These are phyloP conservation scores for Talaromyces funiculosus DNA, from an alignment of 2,329 filamentous ascomycete genomes.

Conservation along the genomic window DNA sequence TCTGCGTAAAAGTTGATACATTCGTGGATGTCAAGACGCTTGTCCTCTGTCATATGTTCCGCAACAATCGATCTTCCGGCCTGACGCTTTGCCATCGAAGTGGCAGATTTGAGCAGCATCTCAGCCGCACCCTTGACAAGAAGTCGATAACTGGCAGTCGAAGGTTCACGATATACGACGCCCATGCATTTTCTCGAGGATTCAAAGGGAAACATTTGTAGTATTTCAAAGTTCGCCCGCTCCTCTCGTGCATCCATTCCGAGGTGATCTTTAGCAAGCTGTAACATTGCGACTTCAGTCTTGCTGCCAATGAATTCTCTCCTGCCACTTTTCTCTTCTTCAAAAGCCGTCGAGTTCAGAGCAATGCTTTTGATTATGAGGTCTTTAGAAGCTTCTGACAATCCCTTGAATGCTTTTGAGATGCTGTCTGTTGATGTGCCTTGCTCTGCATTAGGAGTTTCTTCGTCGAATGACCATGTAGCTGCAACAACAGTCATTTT, in stretches of 20 bases:
- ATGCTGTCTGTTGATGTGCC: neutral
- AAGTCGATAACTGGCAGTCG: conserved; percentile 35
- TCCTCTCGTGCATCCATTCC: conserved; percentile 44
- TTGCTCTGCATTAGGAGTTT: neutral
- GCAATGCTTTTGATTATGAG: conserved; percentile 39
- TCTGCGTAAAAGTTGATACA: conserved; percentile 40
- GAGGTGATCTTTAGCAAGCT: conserved; percentile 61
- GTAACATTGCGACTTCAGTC: conserved; percentile 69
- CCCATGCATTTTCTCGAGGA: conserved; percentile 65
- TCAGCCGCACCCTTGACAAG: conserved; percentile 47
- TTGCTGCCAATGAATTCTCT: conserved; percentile 64
- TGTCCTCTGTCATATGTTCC: conserved; percentile 7
- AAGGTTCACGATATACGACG: conserved; percentile 38
- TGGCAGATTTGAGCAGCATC: conserved; percentile 36
- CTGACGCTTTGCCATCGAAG: conserved; percentile 18
- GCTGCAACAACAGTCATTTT: conserved; percentile 73
- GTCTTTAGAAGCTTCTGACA: conserved; percentile 28
- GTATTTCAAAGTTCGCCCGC: conserved; percentile 50
- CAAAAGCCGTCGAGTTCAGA: conserved; percentile 64
- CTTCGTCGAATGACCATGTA: conserved; percentile 35
- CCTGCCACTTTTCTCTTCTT: conserved; percentile 60
- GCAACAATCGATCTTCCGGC: conserved; percentile 9
- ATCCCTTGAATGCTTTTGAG: conserved; percentile 20
- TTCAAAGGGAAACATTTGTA: conserved; percentile 54
- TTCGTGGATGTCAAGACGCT: conserved; percentile 24